Evolutionary conservation across 83 land plant genomes (phyloP).

Genomic region (Diphasiastrum complanatum): DNA sequence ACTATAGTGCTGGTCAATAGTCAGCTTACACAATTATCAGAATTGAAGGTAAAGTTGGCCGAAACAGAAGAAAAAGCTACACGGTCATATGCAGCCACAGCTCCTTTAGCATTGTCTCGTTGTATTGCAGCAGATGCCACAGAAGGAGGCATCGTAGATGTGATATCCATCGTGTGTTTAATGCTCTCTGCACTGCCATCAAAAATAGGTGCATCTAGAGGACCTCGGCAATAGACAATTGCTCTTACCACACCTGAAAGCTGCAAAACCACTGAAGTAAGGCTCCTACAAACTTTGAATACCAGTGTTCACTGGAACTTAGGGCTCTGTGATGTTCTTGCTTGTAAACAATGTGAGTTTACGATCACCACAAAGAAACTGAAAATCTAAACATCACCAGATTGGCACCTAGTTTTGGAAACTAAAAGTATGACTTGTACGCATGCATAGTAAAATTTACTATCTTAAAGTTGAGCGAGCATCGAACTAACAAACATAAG

Average conservation of each 20-base stretch:
- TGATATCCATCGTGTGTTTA: constrained; percentile 33
- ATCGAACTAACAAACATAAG: no score
- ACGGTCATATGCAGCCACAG: constrained; percentile 90
- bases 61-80: constrained; percentile 82
- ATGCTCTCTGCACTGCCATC: constrained; percentile 80
- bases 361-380: no score
- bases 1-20: background rate
- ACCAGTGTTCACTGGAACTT: no score
- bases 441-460: no score
- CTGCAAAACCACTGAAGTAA: constrained; percentile 34
- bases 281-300: background rate
- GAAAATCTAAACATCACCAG: no score
- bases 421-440: no score
- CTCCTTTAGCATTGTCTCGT: constrained; percentile 58
- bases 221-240: constrained; percentile 94
- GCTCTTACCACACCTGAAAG: constrained; percentile 90
- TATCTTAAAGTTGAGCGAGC: no score
- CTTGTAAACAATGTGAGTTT: no score
- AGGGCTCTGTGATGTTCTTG: no score
- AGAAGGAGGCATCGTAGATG: constrained; percentile 37
- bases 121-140: constrained; percentile 58
- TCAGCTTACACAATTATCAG: constrained; percentile 81
- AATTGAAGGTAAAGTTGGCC: constrained; percentile 83
- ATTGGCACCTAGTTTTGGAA: no score
- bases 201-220: constrained; percentile 82